A percentile compares a stretch with the other conserved stretches of the same genome.
Evolutionary conservation across 2,329 filamentous ascomycete species (phyloP).

Genomic region (Talaromyces albobiverticillius): DNA sequence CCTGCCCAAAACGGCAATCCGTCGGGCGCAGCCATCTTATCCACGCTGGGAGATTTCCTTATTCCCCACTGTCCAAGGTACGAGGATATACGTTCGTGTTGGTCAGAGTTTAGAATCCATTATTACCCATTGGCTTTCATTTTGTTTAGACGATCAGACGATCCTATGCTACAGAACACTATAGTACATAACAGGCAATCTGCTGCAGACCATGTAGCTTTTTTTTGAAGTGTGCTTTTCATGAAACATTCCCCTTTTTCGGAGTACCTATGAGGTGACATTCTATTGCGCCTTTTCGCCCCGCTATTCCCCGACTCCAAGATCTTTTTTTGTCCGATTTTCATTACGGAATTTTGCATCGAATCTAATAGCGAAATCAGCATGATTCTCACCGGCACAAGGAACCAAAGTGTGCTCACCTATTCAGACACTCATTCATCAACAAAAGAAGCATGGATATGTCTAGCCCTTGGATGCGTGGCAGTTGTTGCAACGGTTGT

Average conservation of each 20-base stretch:
- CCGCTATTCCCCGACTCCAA: neutral
- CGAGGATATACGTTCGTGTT: too few relatives aligned
- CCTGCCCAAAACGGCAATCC: conserved; percentile 17
- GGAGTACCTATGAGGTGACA: neutral
- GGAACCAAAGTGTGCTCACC: neutral
- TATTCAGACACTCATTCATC: neutral
- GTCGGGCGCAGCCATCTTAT: neutral
- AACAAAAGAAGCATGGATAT: neutral
- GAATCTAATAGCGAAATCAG: neutral
- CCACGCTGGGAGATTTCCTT: neutral
- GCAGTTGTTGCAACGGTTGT: conserved; percentile 41
- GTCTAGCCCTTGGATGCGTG: conserved; percentile 7
- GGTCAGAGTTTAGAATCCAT: neutral
- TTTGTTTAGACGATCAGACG: neutral
- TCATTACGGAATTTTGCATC: neutral
- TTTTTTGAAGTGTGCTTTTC: too few relatives aligned
- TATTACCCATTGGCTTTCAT: neutral
- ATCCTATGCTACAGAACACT: too few relatives aligned
- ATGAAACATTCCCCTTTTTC: neutral
- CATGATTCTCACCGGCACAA: neutral
- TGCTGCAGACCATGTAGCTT: neutral
- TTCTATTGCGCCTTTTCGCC: neutral
- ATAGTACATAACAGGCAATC: conserved; percentile 6
- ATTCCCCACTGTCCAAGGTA: too few relatives aligned
- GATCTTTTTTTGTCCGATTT: neutral